Evolutionary conservation across 73 alveolate species (phyloP).

Genomic region (Uronychia binucleata): DNA sequence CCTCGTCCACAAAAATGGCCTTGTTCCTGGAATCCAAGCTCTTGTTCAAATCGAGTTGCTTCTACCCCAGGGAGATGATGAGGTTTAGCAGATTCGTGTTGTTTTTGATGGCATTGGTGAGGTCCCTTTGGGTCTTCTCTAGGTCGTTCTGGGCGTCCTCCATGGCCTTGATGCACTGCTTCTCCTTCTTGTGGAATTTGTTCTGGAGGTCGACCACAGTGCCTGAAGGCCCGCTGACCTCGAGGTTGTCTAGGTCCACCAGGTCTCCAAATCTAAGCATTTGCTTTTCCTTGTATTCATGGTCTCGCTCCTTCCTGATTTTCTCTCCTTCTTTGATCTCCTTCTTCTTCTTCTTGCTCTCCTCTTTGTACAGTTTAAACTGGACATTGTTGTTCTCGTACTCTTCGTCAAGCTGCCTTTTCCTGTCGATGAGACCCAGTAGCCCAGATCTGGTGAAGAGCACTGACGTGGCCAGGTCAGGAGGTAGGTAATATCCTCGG

Average conservation of each 20-base stretch:
- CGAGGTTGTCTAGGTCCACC: conserved; percentile 79
- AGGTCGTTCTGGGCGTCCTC: conserved; percentile 70
- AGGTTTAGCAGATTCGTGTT: conserved; percentile 80
- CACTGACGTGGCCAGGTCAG: conserved; percentile 63
- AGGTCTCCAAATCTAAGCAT: conserved; percentile 88
- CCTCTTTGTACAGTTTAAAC: conserved; percentile 66
- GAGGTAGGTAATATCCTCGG: conserved; percentile 63
- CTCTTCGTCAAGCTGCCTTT: conserved; percentile 74
- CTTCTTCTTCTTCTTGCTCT: conserved; percentile 67
- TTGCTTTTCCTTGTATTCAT: conserved; percentile 79
- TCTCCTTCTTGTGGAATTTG: conserved; percentile 69
- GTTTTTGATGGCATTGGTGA: conserved; percentile 70
- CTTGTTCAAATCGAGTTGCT: conserved; percentile 73
- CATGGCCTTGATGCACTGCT: conserved; percentile 52
- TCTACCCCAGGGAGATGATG: conserved; percentile 74
- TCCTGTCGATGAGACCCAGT: conserved; percentile 71
- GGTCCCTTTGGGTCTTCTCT: conserved; percentile 67
- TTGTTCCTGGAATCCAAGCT: conserved; percentile 77
- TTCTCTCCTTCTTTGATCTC: conserved; percentile 75
- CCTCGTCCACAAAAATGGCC: conserved; percentile 85
- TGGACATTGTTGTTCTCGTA: conserved; percentile 52
- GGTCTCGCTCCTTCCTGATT: conserved; percentile 57
- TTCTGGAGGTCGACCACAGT: conserved; percentile 69
- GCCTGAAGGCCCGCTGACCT: conserved; percentile 70
- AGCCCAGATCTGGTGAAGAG: conserved; percentile 78